Evolutionary conservation across 768 basidiomycete species (phyloP), one percentile per base, ranked within the genome.

Genomic region (Pleurotus cornucopiae): DNA sequence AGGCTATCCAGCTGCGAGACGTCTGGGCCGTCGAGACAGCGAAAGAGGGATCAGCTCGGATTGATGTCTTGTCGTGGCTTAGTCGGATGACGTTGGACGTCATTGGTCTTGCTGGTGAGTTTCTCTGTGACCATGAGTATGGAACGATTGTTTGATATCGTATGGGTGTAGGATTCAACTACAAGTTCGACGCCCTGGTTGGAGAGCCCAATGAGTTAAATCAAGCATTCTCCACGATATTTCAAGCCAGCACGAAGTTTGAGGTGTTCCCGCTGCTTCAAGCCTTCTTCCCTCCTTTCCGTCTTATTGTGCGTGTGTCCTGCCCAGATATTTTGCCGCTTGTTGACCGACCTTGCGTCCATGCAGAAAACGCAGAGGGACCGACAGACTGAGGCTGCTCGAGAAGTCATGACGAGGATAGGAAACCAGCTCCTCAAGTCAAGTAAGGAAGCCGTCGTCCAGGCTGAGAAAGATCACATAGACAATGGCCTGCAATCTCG

Each of bases 51-150:
- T 45, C 23, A 2, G 62, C 44, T 7, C 60, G 66, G 3, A 61
- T 83, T 34, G 81, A 87, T 52, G 75, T 81, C 4, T 64, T 80
- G 46, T 63, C 68, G 1, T 85, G 76, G 76, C 69, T 85, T 1
- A 76, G 74, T 16, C 76, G 77, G 43, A 73, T 78, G 7, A 84
- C 83, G 6, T 69, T 85, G 11, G 85, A 85, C 56, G 76, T 82
- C 49, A 84, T 88, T 53, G 83, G 83, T 16, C 69, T 82, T 40
- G 79, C 62, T 72, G 77, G 82, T 16, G 75, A 71, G 49, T 81
- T 80, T 60, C 63, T 67, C 16, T 77, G 80, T 63, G 64, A 9
- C 30, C 30, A 34, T 11, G 2, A 9, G 30, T 3, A 4, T 2
- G 30, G 6, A 11, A 34, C 11, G 11, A 3, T 9, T 2, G 9